Evolutionary conservation across 192 early-diverging fungal genomes (phyloP).

Genomic region (Coemansia sp.): DNA sequence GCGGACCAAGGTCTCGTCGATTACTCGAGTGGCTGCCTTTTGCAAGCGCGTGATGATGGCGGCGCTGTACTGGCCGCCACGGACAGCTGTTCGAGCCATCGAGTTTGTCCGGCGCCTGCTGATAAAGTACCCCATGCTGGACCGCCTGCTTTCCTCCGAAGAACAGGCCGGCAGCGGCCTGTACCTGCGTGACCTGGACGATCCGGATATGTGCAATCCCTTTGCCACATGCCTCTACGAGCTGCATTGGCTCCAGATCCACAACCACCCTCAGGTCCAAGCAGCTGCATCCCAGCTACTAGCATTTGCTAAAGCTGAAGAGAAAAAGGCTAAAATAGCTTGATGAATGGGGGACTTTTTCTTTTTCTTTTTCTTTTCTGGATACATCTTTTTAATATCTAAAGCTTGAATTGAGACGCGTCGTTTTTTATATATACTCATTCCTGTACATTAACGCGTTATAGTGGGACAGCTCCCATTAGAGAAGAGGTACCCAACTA

Average conservation of each 20-base stretch:
- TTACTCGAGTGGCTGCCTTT: constrained; percentile 83
- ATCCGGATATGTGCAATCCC: constrained; percentile 94
- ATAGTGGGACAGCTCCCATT: not conserved
- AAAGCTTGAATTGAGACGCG: constrained; percentile 9
- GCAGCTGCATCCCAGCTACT: constrained; percentile 35
- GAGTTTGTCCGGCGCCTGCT: constrained; percentile 47
- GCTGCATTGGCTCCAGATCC: constrained; percentile 64
- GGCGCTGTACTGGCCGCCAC: constrained; percentile 73
- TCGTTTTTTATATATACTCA: not conserved
- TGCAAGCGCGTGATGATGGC: constrained; percentile 75
- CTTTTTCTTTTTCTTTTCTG: constrained; percentile 13
- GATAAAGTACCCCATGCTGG: constrained; percentile 61
- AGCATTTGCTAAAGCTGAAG: constrained; percentile 33
- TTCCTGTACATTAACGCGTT: constrained; percentile 5
- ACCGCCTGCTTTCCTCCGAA: constrained; percentile 63
- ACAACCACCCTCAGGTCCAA: constrained; percentile 35
- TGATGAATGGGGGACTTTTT: not conserved
- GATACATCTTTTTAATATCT: constrained; percentile 6
- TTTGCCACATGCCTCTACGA: constrained; percentile 91
- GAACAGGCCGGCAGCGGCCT: constrained; percentile 75
- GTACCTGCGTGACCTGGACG: constrained; percentile 76
- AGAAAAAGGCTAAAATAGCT: constrained; percentile 32
- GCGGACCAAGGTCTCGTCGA: constrained; percentile 66
- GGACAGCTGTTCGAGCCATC: constrained; percentile 69
- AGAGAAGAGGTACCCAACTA: too few species aligned